These are phyloP conservation scores for Globisporangium paroecandrum DNA, from an alignment of 352 stramenopile species.

Conservation along the genomic window DNA sequence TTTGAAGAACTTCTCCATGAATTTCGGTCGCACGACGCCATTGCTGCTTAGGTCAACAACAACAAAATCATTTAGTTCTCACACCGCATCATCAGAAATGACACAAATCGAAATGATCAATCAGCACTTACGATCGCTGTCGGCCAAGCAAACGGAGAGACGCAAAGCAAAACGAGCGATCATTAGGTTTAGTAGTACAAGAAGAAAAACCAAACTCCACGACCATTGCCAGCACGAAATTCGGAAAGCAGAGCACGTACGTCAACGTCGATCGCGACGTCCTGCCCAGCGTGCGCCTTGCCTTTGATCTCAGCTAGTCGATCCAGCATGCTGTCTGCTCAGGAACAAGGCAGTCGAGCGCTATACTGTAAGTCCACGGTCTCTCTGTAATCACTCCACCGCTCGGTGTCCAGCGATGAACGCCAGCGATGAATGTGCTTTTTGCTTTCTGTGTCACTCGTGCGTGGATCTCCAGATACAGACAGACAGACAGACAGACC, in stretches of 20 bases:
- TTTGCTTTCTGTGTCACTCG: not conserved
- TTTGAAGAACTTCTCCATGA: constrained; percentile 95
- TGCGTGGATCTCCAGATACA: not conserved
- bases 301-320: constrained; percentile 73
- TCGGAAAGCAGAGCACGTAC: constrained; percentile 22
- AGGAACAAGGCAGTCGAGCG: not conserved
- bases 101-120: not conserved
- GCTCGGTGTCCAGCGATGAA: not conserved
- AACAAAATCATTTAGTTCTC: not conserved
- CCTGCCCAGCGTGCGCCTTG: constrained; percentile 26
- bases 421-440: not conserved
- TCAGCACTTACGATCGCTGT: constrained; percentile 7
- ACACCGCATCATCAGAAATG: not conserved
- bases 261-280: constrained; percentile 64
- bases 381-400: not conserved
- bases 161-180: not conserved
- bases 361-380: not conserved
- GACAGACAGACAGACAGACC: no score
- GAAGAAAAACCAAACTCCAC: not conserved
- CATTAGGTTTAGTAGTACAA: not conserved
- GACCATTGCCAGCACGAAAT: not conserved
- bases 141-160: not conserved
- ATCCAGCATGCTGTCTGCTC: constrained; percentile 46
- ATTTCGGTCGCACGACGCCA: constrained; percentile 67
- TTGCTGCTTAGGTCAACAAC: constrained; percentile 20